Percentiles rank a stretch among this genome's conserved stretches.
Conservation (phyloP, 768 basidiomycete genomes). For the Tricholoma sp. region DNA sequence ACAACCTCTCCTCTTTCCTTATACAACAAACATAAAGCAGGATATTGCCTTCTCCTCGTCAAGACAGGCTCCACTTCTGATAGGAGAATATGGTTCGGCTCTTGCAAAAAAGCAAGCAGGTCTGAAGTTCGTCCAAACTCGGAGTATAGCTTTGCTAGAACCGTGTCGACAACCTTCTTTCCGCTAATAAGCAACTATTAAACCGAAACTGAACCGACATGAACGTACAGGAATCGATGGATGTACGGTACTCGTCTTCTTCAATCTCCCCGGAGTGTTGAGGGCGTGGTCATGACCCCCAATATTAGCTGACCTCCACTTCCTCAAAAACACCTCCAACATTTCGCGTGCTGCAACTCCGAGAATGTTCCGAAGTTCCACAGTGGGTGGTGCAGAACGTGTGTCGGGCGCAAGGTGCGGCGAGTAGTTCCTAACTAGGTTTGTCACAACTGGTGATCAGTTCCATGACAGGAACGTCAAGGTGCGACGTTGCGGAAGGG, state of each 20-base stretch:
- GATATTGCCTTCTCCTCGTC: slow-evolving; percentile 46
- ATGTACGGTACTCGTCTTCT: slow-evolving; percentile 4
- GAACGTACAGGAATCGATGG: slow-evolving; percentile 10
- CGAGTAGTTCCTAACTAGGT: slow-evolving; percentile 90
- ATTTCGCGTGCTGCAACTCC: slow-evolving; percentile 66
- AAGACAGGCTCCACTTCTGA: slow-evolving; percentile 61
- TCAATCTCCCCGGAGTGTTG: not conserved
- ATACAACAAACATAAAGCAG: slow-evolving; percentile 59
- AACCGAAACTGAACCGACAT: not conserved
- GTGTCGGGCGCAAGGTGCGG: slow-evolving; percentile 76
- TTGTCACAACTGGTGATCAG: slow-evolving; percentile 77
- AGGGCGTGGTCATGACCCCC: slow-evolving; percentile 10
- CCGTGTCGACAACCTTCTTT: slow-evolving; percentile 72
- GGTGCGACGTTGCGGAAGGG: slow-evolving; percentile 22
- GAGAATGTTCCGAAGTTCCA: slow-evolving; percentile 62
- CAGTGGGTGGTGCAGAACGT: slow-evolving; percentile 61
- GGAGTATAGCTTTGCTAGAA: slow-evolving; percentile 70
- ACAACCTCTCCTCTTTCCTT: slow-evolving; percentile 47
- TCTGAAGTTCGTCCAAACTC: slow-evolving; percentile 56
- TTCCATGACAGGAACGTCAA: slow-evolving; percentile 47
- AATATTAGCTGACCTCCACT: slow-evolving; percentile 42
- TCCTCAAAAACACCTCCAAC: slow-evolving; percentile 64
- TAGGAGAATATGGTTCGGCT: slow-evolving; percentile 49
- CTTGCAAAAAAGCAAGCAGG: slow-evolving; percentile 52
- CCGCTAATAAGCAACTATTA: not conserved